Evolutionary conservation across 2,329 filamentous ascomycete species (phyloP), one percentile per base, ranked within the genome.

Genomic region (Purpureocillium takamizusanense): DNA sequence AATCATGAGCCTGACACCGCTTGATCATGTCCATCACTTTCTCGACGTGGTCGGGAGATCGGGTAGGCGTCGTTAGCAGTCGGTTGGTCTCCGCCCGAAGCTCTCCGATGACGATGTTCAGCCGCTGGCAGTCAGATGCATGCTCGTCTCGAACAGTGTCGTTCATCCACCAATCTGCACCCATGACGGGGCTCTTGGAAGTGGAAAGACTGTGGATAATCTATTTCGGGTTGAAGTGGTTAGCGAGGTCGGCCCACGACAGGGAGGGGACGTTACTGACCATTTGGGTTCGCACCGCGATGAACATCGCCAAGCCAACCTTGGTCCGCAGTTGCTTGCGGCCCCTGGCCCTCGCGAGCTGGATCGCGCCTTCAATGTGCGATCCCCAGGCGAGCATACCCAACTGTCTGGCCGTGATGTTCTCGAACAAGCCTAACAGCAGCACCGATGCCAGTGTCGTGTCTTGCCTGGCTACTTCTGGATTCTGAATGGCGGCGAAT

Each of bases 291-390:
- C 77, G 65, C 13, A 81, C 76, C 7, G 72, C 70, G 35, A 75
- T 65, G 50, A 81, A 81, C 12, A 81, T 62, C 39, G 68, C 62
- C 25, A 72, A 52, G 1, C 76, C 77, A 3, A 65, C 59, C 51
- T 67, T 70, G 12, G 72, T 76, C 31, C 61, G 60, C 9, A 77
- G 51, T 47, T 78, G 74, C 44, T 71, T 68, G 47, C 66, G 69
- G 4, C 76, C 74, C 33, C 77, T 67, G 9, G 70, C 66, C 51
- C 72, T 75, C 38, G 77, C 72, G 2, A 81, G 60, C 46, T 76
- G 70, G 25, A 80, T 70, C n/a, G 77, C 77, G 3, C 76, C 77
- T 42, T 79, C 72, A n/a, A 75, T 69, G 47, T 81, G 77, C 9
- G 75, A 76, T 4, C 74, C 74, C 77, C 77, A 81, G 2, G 75